phyloP scores from a whole-genome alignment of 176 grass and related monocot genomes.

The Hordeum marinum region DNA sequence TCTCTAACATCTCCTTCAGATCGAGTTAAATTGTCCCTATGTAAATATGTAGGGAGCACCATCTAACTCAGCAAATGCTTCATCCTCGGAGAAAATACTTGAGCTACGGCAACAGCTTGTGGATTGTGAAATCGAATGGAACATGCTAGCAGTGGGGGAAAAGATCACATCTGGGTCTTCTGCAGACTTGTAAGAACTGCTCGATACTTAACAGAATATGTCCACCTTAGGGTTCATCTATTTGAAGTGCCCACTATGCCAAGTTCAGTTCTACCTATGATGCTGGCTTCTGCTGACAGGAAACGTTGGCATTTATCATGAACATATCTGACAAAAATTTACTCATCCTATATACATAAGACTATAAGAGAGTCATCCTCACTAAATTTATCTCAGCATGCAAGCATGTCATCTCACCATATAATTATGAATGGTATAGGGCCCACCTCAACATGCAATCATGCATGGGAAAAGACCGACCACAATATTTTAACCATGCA shows the following conservation, averaged over 20 bases:
- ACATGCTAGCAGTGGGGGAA: conserved; percentile 43
- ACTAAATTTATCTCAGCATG: no score
- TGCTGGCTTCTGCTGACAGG: conserved; percentile 1
- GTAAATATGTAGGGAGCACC: conserved; percentile 38
- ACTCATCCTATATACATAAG: no score
- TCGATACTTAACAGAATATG: not conserved
- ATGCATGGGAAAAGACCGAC: no score
- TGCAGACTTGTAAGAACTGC: conserved; percentile 68
- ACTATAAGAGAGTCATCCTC: no score
- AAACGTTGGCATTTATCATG: not conserved
- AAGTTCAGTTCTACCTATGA: not conserved
- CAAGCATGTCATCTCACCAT: no score
- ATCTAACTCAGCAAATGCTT: conserved; percentile 51
- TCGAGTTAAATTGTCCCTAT: not conserved
- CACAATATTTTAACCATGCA: no score
- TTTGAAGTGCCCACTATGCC: not conserved
- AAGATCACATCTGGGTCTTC: conserved; percentile 61
- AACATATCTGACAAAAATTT: not conserved
- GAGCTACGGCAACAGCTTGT: conserved; percentile 35
- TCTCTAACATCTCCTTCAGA: not conserved
- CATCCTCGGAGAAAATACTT: conserved; percentile 39
- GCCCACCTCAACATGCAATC: no score
- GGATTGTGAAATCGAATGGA: conserved; percentile 62
- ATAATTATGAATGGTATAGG: no score
- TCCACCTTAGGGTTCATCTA: not conserved